Conservation (phyloP, 495 filamentous ascomycete genomes). For the Pseudoneurospora amorphoporcata region DNA sequence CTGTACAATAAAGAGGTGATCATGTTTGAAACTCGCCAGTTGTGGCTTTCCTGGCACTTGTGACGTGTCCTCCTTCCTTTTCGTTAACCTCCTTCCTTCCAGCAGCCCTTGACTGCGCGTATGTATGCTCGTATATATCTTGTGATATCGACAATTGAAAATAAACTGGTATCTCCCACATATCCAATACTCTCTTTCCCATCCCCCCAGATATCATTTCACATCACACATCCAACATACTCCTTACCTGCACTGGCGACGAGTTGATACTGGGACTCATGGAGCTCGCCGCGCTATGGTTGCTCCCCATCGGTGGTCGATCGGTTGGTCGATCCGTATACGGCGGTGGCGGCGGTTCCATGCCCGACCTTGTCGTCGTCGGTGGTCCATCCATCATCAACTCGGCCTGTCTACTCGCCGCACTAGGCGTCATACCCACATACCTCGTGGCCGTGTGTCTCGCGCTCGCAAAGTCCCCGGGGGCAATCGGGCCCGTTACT, state of each 20-base stretch:
- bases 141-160: background rate
- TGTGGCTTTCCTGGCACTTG: no score
- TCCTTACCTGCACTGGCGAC: constrained; percentile 40
- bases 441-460: constrained; percentile 8
- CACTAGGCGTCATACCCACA: constrained; percentile 25
- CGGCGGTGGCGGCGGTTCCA: constrained; percentile 12
- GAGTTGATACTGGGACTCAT: constrained; percentile 18
- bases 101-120: no score
- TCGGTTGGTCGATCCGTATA: constrained; percentile 14
- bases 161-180: background rate
- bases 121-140: background rate
- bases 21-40: background rate
- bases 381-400: constrained; percentile 24
- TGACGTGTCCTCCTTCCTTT: no score
- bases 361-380: no score
- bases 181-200: background rate
- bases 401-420: constrained; percentile 13
- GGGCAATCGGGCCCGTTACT: constrained; percentile 18
- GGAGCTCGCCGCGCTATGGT: constrained; percentile 20
- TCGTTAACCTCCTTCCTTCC: no score
- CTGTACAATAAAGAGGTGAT: no score
- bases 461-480: constrained; percentile 5
- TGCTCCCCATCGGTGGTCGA: constrained; percentile 15
- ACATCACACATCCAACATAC: constrained; percentile 48
- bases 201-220: no score